Evolutionary conservation across 2,329 filamentous ascomycete species (phyloP), one percentile per base, ranked within the genome.

Genomic region (Exophiala dermatitidis): DNA sequence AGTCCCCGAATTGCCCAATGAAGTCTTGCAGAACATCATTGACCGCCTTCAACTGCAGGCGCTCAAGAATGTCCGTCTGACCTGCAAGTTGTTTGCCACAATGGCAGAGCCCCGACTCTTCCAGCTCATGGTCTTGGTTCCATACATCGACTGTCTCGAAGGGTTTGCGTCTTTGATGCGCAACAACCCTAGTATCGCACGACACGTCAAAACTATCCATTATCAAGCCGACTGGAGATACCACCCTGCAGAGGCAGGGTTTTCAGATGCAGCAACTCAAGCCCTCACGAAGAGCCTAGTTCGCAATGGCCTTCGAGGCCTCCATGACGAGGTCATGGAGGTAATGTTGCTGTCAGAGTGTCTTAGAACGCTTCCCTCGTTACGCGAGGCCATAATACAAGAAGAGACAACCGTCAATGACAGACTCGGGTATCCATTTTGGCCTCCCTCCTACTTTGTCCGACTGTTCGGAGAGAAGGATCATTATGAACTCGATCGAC

Each of bases 61-160:
- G 7, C 43, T 46, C 29, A 46, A 46, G 30, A 46, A 46, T 46
- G 43, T 46, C n/a, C 43, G 43, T 4, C 43, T 46, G 6, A 8
- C 29, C 28, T 30, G 43, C 31, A 32, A 34, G 19, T 7, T 33
- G 43, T 30, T 46, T 19, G 28, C 43, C 6, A 46, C n/a, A 9
- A 4, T 46, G 28, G 43, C 29, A 12, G 31, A 32, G 43, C 43
- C 43, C n/a, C 29, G 28, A 10, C 43, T 46, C 4, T 46, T 46
- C 43, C 28, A 8, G 8, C 43, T 10, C 4, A 34, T 46, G 30
- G 19, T 12, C 28, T 30, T 46, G 19, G 43, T 46, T 4, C 43
- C 43, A 3, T 46, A 32, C n/a, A 19, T 46, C 28, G 28, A 46
- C 30, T 46, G 43, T 30, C 30, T 46, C 28, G 8, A 46, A 12